Conservation (phyloP, 2,329 filamentous ascomycete genomes). For the Hymenoscyphus fructigenus region DNA sequence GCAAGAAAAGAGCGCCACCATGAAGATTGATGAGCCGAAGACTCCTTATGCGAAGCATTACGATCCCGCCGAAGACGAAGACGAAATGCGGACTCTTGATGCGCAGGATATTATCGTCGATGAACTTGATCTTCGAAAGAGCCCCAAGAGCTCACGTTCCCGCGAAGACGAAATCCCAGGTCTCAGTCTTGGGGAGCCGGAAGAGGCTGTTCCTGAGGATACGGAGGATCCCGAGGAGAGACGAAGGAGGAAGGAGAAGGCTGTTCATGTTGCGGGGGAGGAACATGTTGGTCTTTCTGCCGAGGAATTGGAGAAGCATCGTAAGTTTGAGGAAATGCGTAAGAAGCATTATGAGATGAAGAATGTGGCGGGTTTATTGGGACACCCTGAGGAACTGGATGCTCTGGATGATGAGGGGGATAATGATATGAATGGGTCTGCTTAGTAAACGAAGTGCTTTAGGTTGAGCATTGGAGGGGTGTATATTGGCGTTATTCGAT, state of each 20-base stretch:
- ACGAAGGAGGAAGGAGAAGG: slow-evolving; percentile 55
- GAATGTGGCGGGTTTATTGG: slow-evolving; percentile 84
- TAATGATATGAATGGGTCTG: slow-evolving; percentile 36
- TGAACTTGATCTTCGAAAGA: slow-evolving; percentile 56
- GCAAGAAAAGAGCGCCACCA: slow-evolving; percentile 90
- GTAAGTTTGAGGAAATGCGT: slow-evolving; percentile 83
- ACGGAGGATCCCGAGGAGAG: slow-evolving; percentile 43
- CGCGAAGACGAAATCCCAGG: slow-evolving; percentile 83
- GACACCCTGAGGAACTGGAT: slow-evolving; percentile 67
- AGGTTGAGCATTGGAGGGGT: neutral
- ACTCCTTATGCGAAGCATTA: slow-evolving; percentile 94
- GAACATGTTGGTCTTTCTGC: slow-evolving; percentile 56
- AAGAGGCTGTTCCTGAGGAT: slow-evolving; percentile 63
- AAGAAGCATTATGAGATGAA: slow-evolving; percentile 99
- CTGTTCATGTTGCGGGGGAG: slow-evolving; percentile 73
- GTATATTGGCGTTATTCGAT: neutral
- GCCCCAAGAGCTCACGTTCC: slow-evolving; percentile 27
- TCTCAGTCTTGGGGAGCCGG: slow-evolving; percentile 88
- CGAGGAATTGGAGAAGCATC: slow-evolving; percentile 88
- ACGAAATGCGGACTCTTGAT: slow-evolving; percentile 64
- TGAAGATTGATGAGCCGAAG: slow-evolving; percentile 99
- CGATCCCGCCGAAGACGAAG: slow-evolving; percentile 81
- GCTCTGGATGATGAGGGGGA: slow-evolving; percentile 62
- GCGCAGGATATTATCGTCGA: slow-evolving; percentile 69
- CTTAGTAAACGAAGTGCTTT: neutral